Evolutionary conservation across 2,329 filamentous ascomycete species (phyloP).

Genomic region (Periconia sp.): DNA sequence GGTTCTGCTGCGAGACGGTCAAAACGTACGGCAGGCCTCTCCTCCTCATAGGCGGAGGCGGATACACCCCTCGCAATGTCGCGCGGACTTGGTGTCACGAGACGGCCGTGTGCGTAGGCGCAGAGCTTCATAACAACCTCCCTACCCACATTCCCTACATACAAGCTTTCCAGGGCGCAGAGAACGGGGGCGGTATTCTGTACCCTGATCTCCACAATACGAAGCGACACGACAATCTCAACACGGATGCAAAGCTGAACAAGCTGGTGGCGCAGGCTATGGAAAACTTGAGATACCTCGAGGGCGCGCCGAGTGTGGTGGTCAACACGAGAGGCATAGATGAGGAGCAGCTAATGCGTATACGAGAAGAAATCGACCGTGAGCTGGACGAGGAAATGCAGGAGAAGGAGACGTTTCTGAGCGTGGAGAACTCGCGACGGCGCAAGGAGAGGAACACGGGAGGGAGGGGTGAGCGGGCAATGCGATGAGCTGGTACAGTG

Average conservation of each 20-base stretch:
- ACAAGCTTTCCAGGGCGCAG: slow-evolving; percentile 78
- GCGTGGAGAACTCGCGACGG: slow-evolving; percentile 50
- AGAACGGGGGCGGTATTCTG: slow-evolving; percentile 68
- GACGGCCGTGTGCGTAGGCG: slow-evolving; percentile 83
- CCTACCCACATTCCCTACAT: slow-evolving; percentile 82
- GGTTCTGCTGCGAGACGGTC: slow-evolving; percentile 85
- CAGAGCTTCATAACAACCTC: slow-evolving; percentile 71
- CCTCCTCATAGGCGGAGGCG: slow-evolving; percentile 89
- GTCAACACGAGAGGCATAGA: slow-evolving; percentile 83
- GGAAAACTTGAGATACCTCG: slow-evolving; percentile 84
- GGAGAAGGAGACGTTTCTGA: slow-evolving; percentile 59
- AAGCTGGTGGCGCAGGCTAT: slow-evolving; percentile 76
- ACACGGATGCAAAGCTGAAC: slow-evolving; percentile 73
- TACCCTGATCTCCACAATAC: slow-evolving; percentile 88
- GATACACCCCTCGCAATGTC: slow-evolving; percentile 95
- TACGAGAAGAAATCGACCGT: slow-evolving; percentile 70
- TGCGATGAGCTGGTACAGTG: slow-evolving; percentile 10
- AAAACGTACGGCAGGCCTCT: slow-evolving; percentile 80
- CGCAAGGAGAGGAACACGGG: slow-evolving; percentile 49
- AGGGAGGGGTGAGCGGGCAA: slow-evolving; percentile 45
- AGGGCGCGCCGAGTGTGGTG: slow-evolving; percentile 71
- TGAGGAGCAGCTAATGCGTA: slow-evolving; percentile 58
- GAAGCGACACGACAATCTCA: slow-evolving; percentile 71
- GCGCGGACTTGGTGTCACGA: slow-evolving; percentile 97
- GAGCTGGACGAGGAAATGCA: slow-evolving; percentile 66